Evolutionary conservation across 1,139 yeast genomes (phyloP).

Genomic region (Candida sanyaensis): DNA sequence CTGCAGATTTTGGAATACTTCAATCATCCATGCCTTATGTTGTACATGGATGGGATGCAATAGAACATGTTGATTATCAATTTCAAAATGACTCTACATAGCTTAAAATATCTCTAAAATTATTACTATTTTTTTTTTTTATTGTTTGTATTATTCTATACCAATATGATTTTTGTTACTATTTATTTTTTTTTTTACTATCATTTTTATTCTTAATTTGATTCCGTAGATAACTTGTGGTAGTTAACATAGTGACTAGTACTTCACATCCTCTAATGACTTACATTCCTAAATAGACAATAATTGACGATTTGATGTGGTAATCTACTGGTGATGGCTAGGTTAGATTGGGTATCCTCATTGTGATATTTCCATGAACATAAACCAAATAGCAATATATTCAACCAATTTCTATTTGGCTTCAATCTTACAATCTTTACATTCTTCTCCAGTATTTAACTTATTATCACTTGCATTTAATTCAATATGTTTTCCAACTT

Average conservation of each 20-base stretch:
- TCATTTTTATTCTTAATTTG: no score
- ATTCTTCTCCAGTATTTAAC: conserved; percentile 11
- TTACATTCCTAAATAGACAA: no score
- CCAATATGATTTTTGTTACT: background rate
- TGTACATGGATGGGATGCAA: conserved; percentile 44
- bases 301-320: no score
- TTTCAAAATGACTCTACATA: conserved; percentile 17
- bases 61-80: conserved; percentile 18
- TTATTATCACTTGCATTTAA: conserved; percentile 3
- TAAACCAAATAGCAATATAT: no score
- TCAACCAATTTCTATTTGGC: background rate
- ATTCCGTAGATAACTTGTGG: no score
- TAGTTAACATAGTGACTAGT: no score
- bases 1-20: conserved; percentile 40
- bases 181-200: no score
- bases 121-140: conserved; percentile 3
- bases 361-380: no score
- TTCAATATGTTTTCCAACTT: conserved; percentile 31
- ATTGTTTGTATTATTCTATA: background rate
- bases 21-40: conserved; percentile 47
- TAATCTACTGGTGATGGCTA: no score
- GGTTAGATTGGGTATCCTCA: no score
- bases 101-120: conserved; percentile 1
- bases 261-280: no score
- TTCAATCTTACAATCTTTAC: conserved; percentile 10